phyloP scores from a whole-genome alignment of 768 basidiomycete species.

The Tubosaeta brunneosetosa region DNA sequence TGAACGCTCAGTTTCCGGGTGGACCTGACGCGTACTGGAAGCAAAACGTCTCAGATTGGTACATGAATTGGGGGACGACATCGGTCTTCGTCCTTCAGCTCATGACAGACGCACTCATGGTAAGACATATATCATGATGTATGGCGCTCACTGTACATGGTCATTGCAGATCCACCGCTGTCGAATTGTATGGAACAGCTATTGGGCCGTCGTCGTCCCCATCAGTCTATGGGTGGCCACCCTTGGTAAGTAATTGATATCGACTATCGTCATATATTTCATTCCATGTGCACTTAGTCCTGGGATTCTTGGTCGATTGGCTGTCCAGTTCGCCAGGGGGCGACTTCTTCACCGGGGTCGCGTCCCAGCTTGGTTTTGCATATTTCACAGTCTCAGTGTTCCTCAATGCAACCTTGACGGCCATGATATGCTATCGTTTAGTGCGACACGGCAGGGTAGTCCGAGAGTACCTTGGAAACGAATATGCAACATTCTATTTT shows the following conservation, averaged over 20 bases:
- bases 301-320: constrained; percentile 15
- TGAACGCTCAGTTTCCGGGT: constrained; percentile 30
- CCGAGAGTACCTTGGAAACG: constrained; percentile 8
- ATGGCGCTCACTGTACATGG: background rate
- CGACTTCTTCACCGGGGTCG: constrained; percentile 14
- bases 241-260: constrained; percentile 11
- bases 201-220: constrained; percentile 11
- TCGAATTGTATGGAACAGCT: constrained; percentile 30
- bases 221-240: constrained; percentile 20
- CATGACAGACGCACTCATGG: constrained; percentile 32
- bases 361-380: constrained; percentile 9
- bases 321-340: constrained; percentile 13
- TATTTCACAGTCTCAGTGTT: constrained; percentile 15
- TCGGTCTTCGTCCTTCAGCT: constrained; percentile 29
- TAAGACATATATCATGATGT: background rate
- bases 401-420: constrained; percentile 17
- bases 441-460: constrained; percentile 7
- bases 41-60: constrained; percentile 23
- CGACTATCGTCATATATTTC: background rate
- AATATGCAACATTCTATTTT: constrained; percentile 19
- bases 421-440: constrained; percentile 20
- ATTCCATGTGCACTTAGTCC: constrained; percentile 6
- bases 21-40: constrained; percentile 32
- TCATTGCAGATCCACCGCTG: constrained; percentile 37
- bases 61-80: constrained; percentile 23